phyloP scores from a whole-genome alignment of 345 rosid species.

The Litchi chinensis region DNA sequence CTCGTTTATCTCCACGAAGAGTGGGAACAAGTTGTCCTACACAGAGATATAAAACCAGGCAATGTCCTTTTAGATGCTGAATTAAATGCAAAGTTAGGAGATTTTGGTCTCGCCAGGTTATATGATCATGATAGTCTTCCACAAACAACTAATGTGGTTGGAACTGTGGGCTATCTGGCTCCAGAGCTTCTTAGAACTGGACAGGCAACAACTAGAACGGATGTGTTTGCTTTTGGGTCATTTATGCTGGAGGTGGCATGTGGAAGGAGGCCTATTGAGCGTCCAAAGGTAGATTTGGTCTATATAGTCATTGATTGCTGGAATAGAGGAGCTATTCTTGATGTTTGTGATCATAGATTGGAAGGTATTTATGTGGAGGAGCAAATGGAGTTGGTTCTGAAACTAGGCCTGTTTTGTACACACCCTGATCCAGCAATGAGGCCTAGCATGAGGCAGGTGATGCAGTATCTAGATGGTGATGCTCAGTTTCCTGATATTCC shows the following conservation, averaged over 20 bases:
- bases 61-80: slow-evolving; percentile 44
- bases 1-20: slow-evolving; percentile 46
- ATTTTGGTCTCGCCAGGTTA: slow-evolving; percentile 52
- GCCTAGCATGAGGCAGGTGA: slow-evolving; percentile 30
- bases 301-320: slow-evolving; percentile 32
- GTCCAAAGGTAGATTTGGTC: slow-evolving; percentile 32
- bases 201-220: slow-evolving; percentile 39
- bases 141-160: slow-evolving; percentile 41
- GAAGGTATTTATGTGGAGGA: slow-evolving; percentile 6
- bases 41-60: slow-evolving; percentile 49
- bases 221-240: slow-evolving; percentile 51
- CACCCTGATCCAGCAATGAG: slow-evolving; percentile 10
- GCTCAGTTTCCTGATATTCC: slow-evolving; percentile 18
- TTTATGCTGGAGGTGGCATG: slow-evolving; percentile 53
- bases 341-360: slow-evolving; percentile 14
- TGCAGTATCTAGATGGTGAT: slow-evolving; percentile 41
- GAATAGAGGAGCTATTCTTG: slow-evolving; percentile 14
- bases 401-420: slow-evolving; percentile 31
- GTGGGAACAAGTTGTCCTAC: slow-evolving; percentile 53
- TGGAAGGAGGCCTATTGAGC: slow-evolving; percentile 48
- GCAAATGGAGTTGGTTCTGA: slow-evolving; percentile 30
- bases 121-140: slow-evolving; percentile 43
- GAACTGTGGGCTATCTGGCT: slow-evolving; percentile 51
- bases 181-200: slow-evolving; percentile 47
- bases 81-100: slow-evolving; percentile 45